Percentiles rank a stretch among this genome's conserved stretches.
These are phyloP conservation scores for Colletotrichum karsti DNA, from an alignment of 2,329 filamentous ascomycete species.

Conservation along the genomic window DNA sequence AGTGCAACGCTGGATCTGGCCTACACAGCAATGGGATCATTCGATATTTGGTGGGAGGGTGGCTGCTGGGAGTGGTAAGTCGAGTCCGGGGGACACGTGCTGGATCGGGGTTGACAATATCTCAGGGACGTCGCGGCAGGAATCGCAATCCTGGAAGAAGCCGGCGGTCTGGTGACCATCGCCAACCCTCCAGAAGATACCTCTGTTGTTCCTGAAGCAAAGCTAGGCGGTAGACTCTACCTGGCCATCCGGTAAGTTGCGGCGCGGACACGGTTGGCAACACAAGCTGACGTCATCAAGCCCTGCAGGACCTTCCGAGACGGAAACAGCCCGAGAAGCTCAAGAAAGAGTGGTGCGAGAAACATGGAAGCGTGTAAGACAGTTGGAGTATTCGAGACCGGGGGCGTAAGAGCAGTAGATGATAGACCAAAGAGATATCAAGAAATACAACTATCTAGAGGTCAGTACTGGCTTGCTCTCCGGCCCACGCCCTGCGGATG, in stretches of 20 bases:
- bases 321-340: constrained; percentile 70
- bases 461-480: constrained; percentile 61
- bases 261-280: neutral
- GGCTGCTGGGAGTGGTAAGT: constrained; percentile 81
- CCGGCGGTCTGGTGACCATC: constrained; percentile 77
- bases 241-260: constrained; percentile 68
- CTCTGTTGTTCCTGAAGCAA: constrained; percentile 65
- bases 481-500: constrained; percentile 65
- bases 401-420: constrained; percentile 50
- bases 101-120: constrained; percentile 60
- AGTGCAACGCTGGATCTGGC: constrained; percentile 79
- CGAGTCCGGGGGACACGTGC: constrained; percentile 50
- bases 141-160: constrained; percentile 76
- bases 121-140: constrained; percentile 78
- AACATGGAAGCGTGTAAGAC: constrained; percentile 74
- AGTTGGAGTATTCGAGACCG: constrained; percentile 73
- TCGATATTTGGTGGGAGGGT: constrained; percentile 87
- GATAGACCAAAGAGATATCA: neutral
- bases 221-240: constrained; percentile 74
- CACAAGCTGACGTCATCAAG: constrained; percentile 42
- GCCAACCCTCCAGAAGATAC: constrained; percentile 73
- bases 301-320: constrained; percentile 68
- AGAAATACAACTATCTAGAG: constrained; percentile 42
- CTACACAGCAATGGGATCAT: constrained; percentile 77
- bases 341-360: constrained; percentile 78